Base-by-base conservation (phyloP, 1,284 basidiomycete genomes). In the Meira nashicola region DNA sequence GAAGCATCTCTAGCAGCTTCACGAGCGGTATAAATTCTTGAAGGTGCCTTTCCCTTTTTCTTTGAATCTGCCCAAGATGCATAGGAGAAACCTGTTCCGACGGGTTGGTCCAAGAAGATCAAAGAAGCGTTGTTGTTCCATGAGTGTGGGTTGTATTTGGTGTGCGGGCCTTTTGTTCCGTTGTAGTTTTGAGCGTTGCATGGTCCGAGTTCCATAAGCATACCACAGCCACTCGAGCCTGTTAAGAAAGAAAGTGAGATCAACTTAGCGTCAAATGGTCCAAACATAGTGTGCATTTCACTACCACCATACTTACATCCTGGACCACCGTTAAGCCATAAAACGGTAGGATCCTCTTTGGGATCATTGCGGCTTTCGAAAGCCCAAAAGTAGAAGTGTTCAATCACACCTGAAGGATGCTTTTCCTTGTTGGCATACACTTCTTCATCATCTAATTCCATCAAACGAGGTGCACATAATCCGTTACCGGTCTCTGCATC, bases 311-410 rank as follows among this genome's bases (percentile, higher is more conserved):
- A 33, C 28, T 33, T 33, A 33, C 28, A 48, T 11, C 57, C 60
- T 19, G 73, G 73, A 2, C 74, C 74, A 11, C 74, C 76, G 52
- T 75, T 78, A 14, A 78, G 59, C 76, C 74, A 78, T 14, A 78
- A 67, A 9, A 73, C 68, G 3, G 71, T 63, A 2, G 75, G 75
- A 40, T 78, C 74, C 9, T 54, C 67, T 21, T 58, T 62, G 33
- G 71, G 70, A 33, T 75, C 61, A 54, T 65, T 65, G 33, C 76
- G 67, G 21, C 69, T 73, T 55, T 74, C 73, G 41, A 78, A 78
- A 0, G 70, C 73, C 74, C 74, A 76, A 59, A 78, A 78, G 66
- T 76, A 78, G 39, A 78, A 78, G 60, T 78, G 76, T 57, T 78
- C 76, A 39, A 72, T 64, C 33, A 70, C 64, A 6, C 74, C 76